Conservation (phyloP, 2,329 filamentous ascomycete species). For the Colletotrichum euphorbiae region DNA sequence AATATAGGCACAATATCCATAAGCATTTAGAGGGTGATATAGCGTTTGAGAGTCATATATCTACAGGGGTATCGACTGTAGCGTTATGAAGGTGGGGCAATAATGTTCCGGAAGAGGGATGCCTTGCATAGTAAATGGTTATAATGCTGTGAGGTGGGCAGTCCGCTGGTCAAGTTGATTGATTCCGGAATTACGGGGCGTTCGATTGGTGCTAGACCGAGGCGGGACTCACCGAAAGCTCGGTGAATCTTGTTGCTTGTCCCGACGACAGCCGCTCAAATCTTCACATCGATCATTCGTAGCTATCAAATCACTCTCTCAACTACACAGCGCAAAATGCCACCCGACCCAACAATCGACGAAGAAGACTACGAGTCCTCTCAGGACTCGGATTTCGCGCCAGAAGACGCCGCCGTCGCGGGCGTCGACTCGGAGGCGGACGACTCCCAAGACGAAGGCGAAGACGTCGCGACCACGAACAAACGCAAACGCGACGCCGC, state of each 20-base stretch:
- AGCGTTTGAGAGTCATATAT: too few relatives aligned
- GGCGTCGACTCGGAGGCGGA: constrained; percentile 62
- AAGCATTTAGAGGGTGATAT: too few relatives aligned
- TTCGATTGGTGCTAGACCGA: constrained; percentile 19
- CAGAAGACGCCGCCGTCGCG: constrained; percentile 60
- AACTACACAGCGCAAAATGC: constrained; percentile 51
- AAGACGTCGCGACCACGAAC: constrained; percentile 39
- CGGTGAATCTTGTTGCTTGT: constrained; percentile 20
- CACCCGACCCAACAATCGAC: constrained; percentile 53
- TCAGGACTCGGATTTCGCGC: constrained; percentile 79
- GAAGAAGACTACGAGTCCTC: constrained; percentile 73
- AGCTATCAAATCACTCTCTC: not conserved
- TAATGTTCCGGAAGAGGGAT: too few relatives aligned
- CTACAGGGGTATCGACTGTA: too few relatives aligned
- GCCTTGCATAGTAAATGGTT: too few relatives aligned
- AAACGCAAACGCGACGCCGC: constrained; percentile 50
- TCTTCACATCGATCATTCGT: not conserved
- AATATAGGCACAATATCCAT: too few relatives aligned
- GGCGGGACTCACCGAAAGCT: not conserved
- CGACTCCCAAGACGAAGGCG: constrained; percentile 59
- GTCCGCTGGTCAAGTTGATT: not conserved
- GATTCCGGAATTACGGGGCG: not conserved
- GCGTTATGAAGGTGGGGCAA: too few relatives aligned
- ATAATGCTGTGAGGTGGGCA: too few relatives aligned
- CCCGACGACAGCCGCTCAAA: constrained; percentile 30